Evolutionary conservation across 495 filamentous ascomycete species (phyloP), one percentile per base, ranked within the genome.

Genomic region (Penicillium simplicissimum): DNA sequence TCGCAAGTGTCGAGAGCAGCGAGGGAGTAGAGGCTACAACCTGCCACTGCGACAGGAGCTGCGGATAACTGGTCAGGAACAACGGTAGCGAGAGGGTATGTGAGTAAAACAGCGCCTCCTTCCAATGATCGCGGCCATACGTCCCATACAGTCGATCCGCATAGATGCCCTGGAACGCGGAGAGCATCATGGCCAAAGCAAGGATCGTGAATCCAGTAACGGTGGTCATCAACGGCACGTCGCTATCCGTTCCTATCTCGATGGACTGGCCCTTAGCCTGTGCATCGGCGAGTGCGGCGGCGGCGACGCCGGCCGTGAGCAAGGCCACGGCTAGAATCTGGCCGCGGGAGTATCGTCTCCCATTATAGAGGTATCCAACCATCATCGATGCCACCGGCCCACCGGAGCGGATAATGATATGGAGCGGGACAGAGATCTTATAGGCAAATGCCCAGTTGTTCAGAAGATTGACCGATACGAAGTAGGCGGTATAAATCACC

Each of bases 381-480:
- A 87, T 72, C 83, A 99, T 92, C 0, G 95, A 98, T 1, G 93
- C 93, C 49, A 97, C 94, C 60, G 92, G 96, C 9, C 95, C 96
- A 23, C 93, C 96, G 42, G 93, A 96, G 19, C 95, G 89, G 8
- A 99, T 79, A 60, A 99, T 97, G 65, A 98, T 99, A 69, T 99
- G 95, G 48, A 99, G 86, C 23, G 95, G 95, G 0, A 99, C 94
- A 6, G 91, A 96, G 52, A 99, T 98, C 60, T 91, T 88, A 77
- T 96, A 98, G 59, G 91, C 93, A 71, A 99, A 98, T 7, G 95
- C 95, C 81, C 93, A 94, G 67, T 99, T 99, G 77, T 99, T 99
- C 59, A 98, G 78, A 48, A 97, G 82, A 65, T 96, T 97, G 69
- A 97, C 93, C 56, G 83, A 82, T 67, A 96, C 92, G 77, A 97